Conservation (phyloP, 1,284 basidiomycete genomes). For the Entoloma clypeatum region DNA sequence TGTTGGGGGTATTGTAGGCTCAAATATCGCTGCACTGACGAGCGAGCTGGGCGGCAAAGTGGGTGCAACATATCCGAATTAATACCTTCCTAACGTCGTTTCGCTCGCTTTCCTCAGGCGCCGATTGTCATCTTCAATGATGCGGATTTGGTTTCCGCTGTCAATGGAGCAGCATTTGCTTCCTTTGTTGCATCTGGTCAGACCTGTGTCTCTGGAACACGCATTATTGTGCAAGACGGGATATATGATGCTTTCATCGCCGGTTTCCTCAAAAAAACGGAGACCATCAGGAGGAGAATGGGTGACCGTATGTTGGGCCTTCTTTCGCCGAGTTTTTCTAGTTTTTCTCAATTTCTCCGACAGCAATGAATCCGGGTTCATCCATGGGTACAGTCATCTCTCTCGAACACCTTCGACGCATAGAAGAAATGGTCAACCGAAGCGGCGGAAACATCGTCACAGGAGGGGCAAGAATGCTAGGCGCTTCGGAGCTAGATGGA, state of each 20-base stretch:
- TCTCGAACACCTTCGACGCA: constrained; percentile 54
- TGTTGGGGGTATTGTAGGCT: constrained; percentile 67
- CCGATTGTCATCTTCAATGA: constrained; percentile 77
- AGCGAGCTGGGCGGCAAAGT: constrained; percentile 83
- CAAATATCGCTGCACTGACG: constrained; percentile 69
- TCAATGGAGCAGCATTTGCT: constrained; percentile 79
- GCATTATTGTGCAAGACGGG: constrained; percentile 63
- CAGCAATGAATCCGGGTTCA: constrained; percentile 65
- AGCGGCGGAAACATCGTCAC: constrained; percentile 48
- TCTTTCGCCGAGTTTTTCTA: background rate
- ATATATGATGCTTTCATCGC: constrained; percentile 68
- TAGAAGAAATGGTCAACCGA: constrained; percentile 53
- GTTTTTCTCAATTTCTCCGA: background rate
- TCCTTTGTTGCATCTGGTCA: constrained; percentile 82
- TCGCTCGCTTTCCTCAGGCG: constrained; percentile 40
- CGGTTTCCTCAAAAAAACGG: constrained; percentile 57
- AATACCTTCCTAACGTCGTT: constrained; percentile 1
- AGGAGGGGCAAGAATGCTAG: constrained; percentile 65
- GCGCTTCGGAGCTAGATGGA: constrained; percentile 57
- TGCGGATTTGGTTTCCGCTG: constrained; percentile 63
- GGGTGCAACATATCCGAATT: constrained; percentile 7
- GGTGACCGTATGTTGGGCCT: constrained; percentile 58
- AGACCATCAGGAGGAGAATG: constrained; percentile 62
- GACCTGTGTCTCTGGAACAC: constrained; percentile 78
- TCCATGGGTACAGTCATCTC: constrained; percentile 80